Base-by-base conservation (phyloP, 1,284 basidiomycete genomes). In the Irpex sp. region DNA sequence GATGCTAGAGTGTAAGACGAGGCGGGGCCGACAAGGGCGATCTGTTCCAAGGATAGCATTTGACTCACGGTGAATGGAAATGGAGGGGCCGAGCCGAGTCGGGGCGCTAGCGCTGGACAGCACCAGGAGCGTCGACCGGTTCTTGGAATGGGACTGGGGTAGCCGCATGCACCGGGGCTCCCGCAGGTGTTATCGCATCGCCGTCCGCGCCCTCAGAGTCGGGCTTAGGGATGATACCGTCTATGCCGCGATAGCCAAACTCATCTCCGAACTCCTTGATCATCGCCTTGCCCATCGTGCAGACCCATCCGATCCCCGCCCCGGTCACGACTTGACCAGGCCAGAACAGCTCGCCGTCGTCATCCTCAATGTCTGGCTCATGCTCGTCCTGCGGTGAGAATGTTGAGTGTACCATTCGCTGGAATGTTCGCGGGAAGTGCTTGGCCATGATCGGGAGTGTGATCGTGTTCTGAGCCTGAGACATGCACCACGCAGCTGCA, bases 271-370 rank as follows among this genome's bases (percentile, higher is more conserved):
- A 88, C 71, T 92, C 90, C 68, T 82, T 85, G 69, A 92, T 83
- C 90, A 92, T 92, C 49, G 89, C 86, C 71, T 87, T 89, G 66
- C 89, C 90, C 83, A 92, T 85, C 49, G 88, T 77, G 72, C 89
- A 91, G 13, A 91, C 84, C 90, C 90, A 92, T 15, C 86, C 90
- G 35, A 92, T 78, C 57, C 90, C 89, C 71, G 90, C 87, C 57
- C 88, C 89, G 35, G 83, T 87, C 57, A 85, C 77, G 51, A 82
- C 78, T 68, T 90, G 85, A 43, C 84, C 83, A 0, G 90, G 90
- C 90, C 90, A 92, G 71, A 85, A 89, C 15, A 92, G 78, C 69
- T 92, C 90, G 65, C 90, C 88, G 71, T 91, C 90, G 66, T 89
- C 86, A 67, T 92, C 90, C 70, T 92, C 90, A 62, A 92, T 84